Base-by-base conservation (phyloP, 129 eudicot species). In the Flaveria linearis region DNA sequence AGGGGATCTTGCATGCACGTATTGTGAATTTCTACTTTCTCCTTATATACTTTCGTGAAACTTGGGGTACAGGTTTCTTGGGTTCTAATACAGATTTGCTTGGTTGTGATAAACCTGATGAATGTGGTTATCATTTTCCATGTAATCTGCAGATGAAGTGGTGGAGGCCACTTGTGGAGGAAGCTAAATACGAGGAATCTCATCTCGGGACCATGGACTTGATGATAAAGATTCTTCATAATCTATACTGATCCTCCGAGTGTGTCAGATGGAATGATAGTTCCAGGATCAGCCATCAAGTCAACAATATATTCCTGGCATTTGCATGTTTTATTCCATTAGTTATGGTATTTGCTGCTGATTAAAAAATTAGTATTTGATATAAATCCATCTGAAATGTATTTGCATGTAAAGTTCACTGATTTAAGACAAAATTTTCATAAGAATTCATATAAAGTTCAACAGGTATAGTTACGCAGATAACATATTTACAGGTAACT, bases 221-320 rank as follows among this genome's bases (percentile, higher is more conserved):
- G 77, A 60, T 39, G 93, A 76, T 41, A 77, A 78, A 77, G 92
- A 76, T 56, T 84, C 91, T 41, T 82, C 85, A 67, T 77, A 74
- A 58, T 84, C 88, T 12, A 71, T n/a, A 33, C 84, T 63, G 86
- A 82, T 76, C 77, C 77, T 64, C 49, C 36, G 17, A 87, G 80
- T n/a, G 80, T 78, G 75, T 89, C 97, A 49, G 93, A 84, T 63
- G 99, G n/a, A 84, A 91, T 86, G 66, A 94, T 91, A 18, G 99
- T 89, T 75, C 99, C 99, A 20, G 99, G 99, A 53, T 91, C 99
- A 50, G 96, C 93, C 97, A 89, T 89, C 28, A 94, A 68, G 74
- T 94, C 99, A 76, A 94, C 90, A 72, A 89, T 89, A 83, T 89
- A 94, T 74, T 94, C 99, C 99, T 94, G 86, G 26, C 71, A 88